Evolutionary conservation across 1,284 basidiomycete species (phyloP).

Genomic region (Xerocomus amazonicus): DNA sequence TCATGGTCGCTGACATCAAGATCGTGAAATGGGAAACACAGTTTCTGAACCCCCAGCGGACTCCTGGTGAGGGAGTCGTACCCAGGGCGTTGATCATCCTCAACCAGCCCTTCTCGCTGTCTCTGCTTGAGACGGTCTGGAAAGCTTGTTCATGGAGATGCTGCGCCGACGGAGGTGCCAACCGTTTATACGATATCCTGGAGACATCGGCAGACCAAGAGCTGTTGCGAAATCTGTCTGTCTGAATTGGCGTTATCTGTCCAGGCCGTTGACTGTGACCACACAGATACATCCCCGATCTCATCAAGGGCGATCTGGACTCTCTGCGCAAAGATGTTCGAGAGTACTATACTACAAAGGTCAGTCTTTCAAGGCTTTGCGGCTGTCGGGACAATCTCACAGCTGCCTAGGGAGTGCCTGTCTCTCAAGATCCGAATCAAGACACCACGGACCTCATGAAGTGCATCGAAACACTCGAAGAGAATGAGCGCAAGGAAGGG

Average conservation of each 20-base stretch:
- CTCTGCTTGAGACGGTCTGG: constrained; percentile 72
- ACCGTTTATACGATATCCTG: constrained; percentile 74
- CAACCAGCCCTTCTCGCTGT: constrained; percentile 77
- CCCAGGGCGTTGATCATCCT: constrained; percentile 73
- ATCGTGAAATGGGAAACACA: constrained; percentile 33
- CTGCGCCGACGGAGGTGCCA: constrained; percentile 96
- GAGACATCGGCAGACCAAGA: constrained; percentile 11
- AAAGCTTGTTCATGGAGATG: constrained; percentile 54
- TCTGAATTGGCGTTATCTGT: not conserved
- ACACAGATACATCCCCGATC: constrained; percentile 68
- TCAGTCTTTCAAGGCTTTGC: constrained; percentile 29
- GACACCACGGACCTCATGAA: constrained; percentile 95
- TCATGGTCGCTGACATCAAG: constrained; percentile 6
- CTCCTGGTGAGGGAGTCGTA: not conserved
- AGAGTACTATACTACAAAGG: constrained; percentile 62
- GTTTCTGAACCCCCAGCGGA: constrained; percentile 35
- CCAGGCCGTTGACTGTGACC: constrained; percentile 1
- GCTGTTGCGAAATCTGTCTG: constrained; percentile 34
- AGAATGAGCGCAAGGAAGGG: constrained; percentile 42
- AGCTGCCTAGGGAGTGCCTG: constrained; percentile 54
- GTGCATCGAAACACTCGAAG: constrained; percentile 67
- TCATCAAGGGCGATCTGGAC: constrained; percentile 94
- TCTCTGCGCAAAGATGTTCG: constrained; percentile 77
- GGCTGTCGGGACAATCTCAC: constrained; percentile 6
- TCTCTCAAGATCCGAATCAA: constrained; percentile 71